Percentiles rank a stretch among this genome's conserved stretches.
These are phyloP conservation scores for Angophora floribunda DNA, from an alignment of 345 rosid species.

Conservation along the genomic window DNA sequence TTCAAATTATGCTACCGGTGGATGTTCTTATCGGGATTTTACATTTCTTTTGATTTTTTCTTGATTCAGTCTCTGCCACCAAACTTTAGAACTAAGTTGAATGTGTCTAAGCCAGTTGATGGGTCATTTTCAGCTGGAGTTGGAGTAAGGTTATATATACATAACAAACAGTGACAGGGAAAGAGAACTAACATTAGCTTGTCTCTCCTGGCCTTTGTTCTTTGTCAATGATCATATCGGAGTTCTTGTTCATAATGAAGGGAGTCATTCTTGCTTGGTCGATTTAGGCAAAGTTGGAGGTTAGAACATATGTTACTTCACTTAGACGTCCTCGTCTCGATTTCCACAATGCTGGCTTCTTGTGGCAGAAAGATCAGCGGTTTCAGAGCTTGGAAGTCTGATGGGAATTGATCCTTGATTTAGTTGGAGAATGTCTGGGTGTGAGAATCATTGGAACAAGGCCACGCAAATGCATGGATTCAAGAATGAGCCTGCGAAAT, in stretches of 20 bases:
- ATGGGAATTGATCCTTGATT: constrained; percentile 35
- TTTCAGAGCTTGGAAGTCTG: constrained; percentile 24
- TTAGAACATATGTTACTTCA: not conserved
- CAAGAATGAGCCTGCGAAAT: constrained; percentile 40
- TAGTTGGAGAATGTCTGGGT: constrained; percentile 48
- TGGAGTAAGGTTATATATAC: not conserved
- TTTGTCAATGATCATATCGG: not conserved
- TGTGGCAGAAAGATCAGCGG: constrained; percentile 20
- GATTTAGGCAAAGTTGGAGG: not conserved
- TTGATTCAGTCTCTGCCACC: constrained; percentile 7
- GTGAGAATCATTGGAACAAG: constrained; percentile 33
- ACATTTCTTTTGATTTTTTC: not conserved
- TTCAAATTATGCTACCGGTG: constrained; percentile 23
- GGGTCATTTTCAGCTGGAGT: constrained; percentile 14
- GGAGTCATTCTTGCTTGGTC: not conserved
- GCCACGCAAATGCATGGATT: constrained; percentile 21
- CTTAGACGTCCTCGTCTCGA: constrained; percentile 29
- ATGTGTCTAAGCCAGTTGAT: constrained; percentile 14
- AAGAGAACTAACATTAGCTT: not conserved
- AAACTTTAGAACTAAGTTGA: constrained; percentile 9
- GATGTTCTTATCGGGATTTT: constrained; percentile 3
- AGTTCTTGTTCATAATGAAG: not conserved
- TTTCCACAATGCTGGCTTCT: constrained; percentile 5
- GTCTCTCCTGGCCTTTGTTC: not conserved
- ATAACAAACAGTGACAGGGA: not conserved